Percentiles rank a stretch among this genome's conserved stretches.
phyloP scores from a whole-genome alignment of 2,329 filamentous ascomycete genomes.

The Colletotrichum godetiae region DNA sequence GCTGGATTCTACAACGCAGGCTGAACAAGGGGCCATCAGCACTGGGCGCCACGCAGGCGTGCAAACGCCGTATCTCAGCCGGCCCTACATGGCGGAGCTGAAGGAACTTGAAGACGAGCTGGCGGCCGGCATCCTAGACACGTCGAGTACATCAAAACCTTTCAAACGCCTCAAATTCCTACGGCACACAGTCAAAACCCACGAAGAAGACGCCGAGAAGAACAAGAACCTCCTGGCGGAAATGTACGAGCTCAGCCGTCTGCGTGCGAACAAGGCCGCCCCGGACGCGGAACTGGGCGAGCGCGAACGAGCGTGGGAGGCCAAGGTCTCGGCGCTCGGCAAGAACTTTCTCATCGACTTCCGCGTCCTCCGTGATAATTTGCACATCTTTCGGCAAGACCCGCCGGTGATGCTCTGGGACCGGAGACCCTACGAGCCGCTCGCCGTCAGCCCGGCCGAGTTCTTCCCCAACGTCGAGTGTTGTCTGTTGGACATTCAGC shows the following conservation, averaged over 20 bases:
- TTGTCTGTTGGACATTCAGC: constrained; percentile 75
- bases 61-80: constrained; percentile 44
- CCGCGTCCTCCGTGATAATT: constrained; percentile 61
- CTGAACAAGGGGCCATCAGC: constrained; percentile 39
- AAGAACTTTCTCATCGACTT: constrained; percentile 50
- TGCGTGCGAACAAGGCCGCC: constrained; percentile 38
- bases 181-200: constrained; percentile 42
- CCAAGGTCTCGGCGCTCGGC: constrained; percentile 45
- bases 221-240: constrained; percentile 48
- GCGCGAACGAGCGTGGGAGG: constrained; percentile 49
- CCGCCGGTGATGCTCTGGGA: constrained; percentile 74
- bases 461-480: constrained; percentile 72
- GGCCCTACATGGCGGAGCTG: constrained; percentile 56
- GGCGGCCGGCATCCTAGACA: constrained; percentile 27
- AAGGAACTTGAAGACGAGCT: constrained; percentile 49
- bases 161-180: constrained; percentile 42
- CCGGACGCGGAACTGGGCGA: constrained; percentile 41
- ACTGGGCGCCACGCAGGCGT: constrained; percentile 42
- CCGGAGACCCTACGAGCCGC: constrained; percentile 75
- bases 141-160: neutral
- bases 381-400: constrained; percentile 60
- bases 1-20: constrained; percentile 43
- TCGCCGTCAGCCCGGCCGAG: constrained; percentile 68
- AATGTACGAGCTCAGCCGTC: constrained; percentile 41
- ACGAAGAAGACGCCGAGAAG: constrained; percentile 35